These are phyloP conservation scores for Alternaria atra DNA, from an alignment of 2,329 filamentous ascomycete genomes.

Conservation along the genomic window DNA sequence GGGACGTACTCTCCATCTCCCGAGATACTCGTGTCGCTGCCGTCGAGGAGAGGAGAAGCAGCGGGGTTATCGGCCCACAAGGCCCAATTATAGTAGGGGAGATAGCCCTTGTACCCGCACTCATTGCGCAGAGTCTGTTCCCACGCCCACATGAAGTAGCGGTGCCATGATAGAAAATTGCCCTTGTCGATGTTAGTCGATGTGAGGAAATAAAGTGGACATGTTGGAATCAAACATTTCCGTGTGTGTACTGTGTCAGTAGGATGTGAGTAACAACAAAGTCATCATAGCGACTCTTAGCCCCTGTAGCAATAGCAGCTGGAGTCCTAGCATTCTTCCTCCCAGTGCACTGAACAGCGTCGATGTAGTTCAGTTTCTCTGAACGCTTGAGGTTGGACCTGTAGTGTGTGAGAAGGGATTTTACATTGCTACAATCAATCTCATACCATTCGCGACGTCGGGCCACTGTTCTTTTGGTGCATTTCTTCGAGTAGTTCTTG, in stretches of 20 bases:
- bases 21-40: constrained; percentile 12
- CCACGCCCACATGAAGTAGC: constrained; percentile 53
- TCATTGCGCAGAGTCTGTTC: constrained; percentile 53
- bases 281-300: constrained; percentile 24
- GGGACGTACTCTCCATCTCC: constrained; percentile 5
- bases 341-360: constrained; percentile 42
- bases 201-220: not conserved
- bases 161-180: constrained; percentile 50
- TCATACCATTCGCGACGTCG: no score
- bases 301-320: constrained; percentile 34
- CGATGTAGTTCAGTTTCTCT: constrained; percentile 40
- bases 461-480: not conserved
- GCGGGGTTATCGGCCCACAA: constrained; percentile 7
- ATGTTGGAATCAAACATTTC: no score
- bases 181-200: constrained; percentile 22
- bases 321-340: constrained; percentile 36
- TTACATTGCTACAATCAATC: no score
- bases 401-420: not conserved
- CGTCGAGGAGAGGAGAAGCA: constrained; percentile 8
- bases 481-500: not conserved
- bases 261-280: no score
- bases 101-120: constrained; percentile 31
- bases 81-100: constrained; percentile 13
- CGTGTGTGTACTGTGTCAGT: no score
- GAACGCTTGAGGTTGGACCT: constrained; percentile 7